A percentile compares a stretch with the other conserved stretches of the same genome.
These are phyloP conservation scores for Sphagnum tenellum DNA, from an alignment of 225 moss, liverwort and hornwort genomes.

Conservation along the genomic window DNA sequence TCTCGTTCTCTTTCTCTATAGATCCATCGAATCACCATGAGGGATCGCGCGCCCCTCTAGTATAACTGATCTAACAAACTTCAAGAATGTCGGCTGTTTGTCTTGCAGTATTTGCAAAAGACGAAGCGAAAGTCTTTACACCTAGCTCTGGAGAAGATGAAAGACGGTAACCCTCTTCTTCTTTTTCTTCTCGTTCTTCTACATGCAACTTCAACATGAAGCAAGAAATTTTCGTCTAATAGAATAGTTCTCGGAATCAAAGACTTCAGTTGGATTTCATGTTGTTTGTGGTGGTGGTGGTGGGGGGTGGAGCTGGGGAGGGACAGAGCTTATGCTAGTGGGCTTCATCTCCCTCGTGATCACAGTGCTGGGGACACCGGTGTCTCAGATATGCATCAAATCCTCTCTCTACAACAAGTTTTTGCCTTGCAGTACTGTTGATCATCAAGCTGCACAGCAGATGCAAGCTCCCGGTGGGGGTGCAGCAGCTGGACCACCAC, in stretches of 20 bases:
- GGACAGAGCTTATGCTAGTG: conserved; percentile 11
- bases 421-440: neutral
- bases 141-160: conserved; percentile 11
- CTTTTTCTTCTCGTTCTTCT: neutral
- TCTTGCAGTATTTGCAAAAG: conserved; percentile 6
- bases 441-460: neutral
- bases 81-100: neutral
- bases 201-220: neutral
- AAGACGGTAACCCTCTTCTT: conserved; percentile 3
- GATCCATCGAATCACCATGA: neutral
- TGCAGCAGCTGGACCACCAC: too few species aligned
- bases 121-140: conserved; percentile 3
- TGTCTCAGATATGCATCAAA: neutral
- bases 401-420: neutral
- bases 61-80: neutral
- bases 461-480: too few species aligned
- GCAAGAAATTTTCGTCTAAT: too few species aligned
- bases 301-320: too few species aligned
- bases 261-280: too few species aligned
- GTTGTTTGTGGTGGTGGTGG: too few species aligned
- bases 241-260: too few species aligned
- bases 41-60: neutral
- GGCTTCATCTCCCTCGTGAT: conserved; percentile 11
- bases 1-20: too few species aligned
- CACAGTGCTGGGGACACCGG: neutral